A percentile compares a stretch with the other conserved stretches of the same genome.
phyloP scores from a whole-genome alignment of 2,329 filamentous ascomycete species.

The Colletotrichum horii region DNA sequence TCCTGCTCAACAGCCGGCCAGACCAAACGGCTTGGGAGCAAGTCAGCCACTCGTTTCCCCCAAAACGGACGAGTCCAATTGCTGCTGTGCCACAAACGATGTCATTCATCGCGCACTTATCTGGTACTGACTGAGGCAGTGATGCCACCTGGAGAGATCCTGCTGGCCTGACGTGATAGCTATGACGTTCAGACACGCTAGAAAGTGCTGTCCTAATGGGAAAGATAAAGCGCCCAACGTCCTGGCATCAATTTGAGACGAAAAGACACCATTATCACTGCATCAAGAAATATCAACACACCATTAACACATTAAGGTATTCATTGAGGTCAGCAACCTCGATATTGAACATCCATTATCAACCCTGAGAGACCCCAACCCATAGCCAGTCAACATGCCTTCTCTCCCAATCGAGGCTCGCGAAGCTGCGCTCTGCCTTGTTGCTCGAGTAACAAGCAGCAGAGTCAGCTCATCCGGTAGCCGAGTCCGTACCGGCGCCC shows the following conservation, averaged over 20 bases:
- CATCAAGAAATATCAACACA: not conserved
- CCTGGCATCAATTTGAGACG: not conserved
- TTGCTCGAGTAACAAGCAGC: not conserved
- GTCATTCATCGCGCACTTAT: not conserved
- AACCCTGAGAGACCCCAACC: not conserved
- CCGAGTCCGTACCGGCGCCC: not conserved
- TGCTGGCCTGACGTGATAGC: not conserved
- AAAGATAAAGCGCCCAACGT: not conserved
- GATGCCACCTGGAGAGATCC: not conserved
- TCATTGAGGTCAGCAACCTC: not conserved
- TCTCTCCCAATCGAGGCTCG: not conserved
- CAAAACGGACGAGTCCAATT: not conserved
- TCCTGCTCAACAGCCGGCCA: not conserved
- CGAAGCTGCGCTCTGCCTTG: not conserved
- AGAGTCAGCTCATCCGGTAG: not conserved
- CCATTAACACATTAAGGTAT: not conserved
- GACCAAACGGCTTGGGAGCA: not conserved
- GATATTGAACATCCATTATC: not conserved
- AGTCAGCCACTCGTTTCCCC: slow-evolving; percentile 2
- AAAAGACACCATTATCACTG: accelerated
- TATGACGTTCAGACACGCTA: not conserved
- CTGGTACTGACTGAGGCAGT: not conserved
- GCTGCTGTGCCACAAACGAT: slow-evolving; percentile 12
- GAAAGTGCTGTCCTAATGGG: not conserved
- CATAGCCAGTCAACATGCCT: not conserved